Conservation (phyloP, 371 early-diverging fungal genomes). For the Lichtheimia ramosa region DNA sequence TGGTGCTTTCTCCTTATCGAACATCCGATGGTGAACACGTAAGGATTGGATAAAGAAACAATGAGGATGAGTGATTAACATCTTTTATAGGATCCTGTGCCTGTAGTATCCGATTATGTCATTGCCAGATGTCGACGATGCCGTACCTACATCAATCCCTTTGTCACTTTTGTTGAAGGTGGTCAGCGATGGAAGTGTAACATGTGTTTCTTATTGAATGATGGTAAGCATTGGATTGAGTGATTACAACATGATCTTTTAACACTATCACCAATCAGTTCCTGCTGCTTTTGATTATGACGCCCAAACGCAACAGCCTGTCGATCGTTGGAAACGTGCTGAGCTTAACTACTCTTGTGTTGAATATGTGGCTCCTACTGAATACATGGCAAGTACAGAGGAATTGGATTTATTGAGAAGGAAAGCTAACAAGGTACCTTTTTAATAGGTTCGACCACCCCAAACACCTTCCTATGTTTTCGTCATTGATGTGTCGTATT, state of each 20-base stretch:
- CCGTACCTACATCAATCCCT: slow-evolving; percentile 95
- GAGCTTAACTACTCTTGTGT: slow-evolving; percentile 89
- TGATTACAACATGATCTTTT: neutral
- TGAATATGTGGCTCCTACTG: slow-evolving; percentile 94
- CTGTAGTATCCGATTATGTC: slow-evolving; percentile 76
- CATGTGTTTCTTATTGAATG: slow-evolving; percentile 88
- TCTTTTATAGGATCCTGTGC: slow-evolving; percentile 66
- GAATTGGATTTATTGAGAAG: neutral
- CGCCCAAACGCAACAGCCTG: slow-evolving; percentile 71
- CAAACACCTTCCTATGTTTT: slow-evolving; percentile 93
- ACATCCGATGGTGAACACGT: slow-evolving; percentile 49
- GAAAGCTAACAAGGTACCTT: neutral
- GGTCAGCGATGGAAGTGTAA: slow-evolving; percentile 96
- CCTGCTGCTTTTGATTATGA: slow-evolving; percentile 92
- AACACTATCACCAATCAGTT: slow-evolving; percentile 42
- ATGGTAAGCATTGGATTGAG: slow-evolving; percentile 50
- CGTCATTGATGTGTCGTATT: slow-evolving; percentile 90
- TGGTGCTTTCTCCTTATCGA: slow-evolving; percentile 84
- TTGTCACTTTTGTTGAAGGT: slow-evolving; percentile 89
- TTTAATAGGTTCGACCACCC: slow-evolving; percentile 32
- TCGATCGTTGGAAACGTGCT: slow-evolving; percentile 84
- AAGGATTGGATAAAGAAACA: neutral
- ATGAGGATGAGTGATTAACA: neutral
- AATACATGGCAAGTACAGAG: slow-evolving; percentile 72
- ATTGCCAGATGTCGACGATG: slow-evolving; percentile 95